Conservation (phyloP, 768 basidiomycete species). For the Agrocybe pediades region DNA sequence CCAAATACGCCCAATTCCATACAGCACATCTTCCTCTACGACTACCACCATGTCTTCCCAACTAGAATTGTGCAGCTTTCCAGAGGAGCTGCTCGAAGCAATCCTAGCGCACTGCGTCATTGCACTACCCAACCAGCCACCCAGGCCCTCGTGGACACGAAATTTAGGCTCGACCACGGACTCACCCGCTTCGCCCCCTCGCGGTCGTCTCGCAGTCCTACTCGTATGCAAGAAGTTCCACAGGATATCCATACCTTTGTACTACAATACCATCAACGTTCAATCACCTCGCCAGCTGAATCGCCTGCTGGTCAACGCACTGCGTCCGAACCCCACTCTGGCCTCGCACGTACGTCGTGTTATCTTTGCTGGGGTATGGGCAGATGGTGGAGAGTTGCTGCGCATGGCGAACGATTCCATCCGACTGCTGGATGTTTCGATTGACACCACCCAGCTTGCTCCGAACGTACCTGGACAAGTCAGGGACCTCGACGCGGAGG, state of each 20-base stretch:
- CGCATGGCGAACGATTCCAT: conserved; percentile 21
- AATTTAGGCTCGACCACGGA: background rate
- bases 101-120: conserved; percentile 30
- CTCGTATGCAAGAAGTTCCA: conserved; percentile 53
- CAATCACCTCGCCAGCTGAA: conserved; percentile 38
- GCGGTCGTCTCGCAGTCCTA: conserved; percentile 52
- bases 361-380: conserved; percentile 41
- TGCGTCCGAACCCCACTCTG: conserved; percentile 37
- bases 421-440: conserved; percentile 36
- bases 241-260: conserved; percentile 58
- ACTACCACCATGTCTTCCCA: conserved; percentile 3
- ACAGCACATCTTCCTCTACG: background rate
- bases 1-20: background rate
- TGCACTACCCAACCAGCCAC: conserved; percentile 9
- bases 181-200: conserved; percentile 20
- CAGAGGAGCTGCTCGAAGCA: conserved; percentile 36
- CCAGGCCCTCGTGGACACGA: conserved; percentile 21
- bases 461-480: conserved; percentile 7
- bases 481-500: conserved; percentile 28
- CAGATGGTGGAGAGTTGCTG: conserved; percentile 41
- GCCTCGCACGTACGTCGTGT: conserved; percentile 42
- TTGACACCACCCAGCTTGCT: conserved; percentile 32
- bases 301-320: conserved; percentile 37
- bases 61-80: conserved; percentile 24
- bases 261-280: conserved; percentile 56